These are phyloP conservation scores for Solanum hybrid DNA, from an alignment of 305 asterid species.

Conservation along the genomic window DNA sequence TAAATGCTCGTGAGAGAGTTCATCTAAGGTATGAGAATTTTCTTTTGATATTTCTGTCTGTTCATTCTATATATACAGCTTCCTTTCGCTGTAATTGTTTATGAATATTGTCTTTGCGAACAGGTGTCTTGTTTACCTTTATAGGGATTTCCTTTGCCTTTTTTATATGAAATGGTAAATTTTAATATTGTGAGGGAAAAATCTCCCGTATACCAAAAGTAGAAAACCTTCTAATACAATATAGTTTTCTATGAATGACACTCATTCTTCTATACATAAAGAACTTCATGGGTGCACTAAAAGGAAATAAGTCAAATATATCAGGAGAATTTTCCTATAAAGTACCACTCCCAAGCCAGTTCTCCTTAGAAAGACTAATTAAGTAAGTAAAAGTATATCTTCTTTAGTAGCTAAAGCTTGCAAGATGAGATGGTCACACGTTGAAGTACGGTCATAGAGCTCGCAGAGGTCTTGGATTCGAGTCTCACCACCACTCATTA, in stretches of 20 bases:
- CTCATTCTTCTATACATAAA: not conserved
- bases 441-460: too few relatives aligned
- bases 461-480: too few relatives aligned
- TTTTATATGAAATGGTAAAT: not conserved
- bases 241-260: not conserved
- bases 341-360: not conserved
- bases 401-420: too few relatives aligned
- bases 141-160: not conserved
- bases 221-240: not conserved
- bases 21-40: conserved; percentile 44
- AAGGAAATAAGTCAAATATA: not conserved
- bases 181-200: not conserved
- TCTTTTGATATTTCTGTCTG: not conserved
- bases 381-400: too few relatives aligned
- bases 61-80: not conserved
- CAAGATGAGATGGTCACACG: too few relatives aligned
- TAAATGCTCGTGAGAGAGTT: conserved; percentile 69
- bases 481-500: too few relatives aligned
- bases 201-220: not conserved
- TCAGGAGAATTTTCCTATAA: not conserved
- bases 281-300: not conserved
- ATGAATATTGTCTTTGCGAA: not conserved
- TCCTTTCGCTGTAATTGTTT: not conserved
- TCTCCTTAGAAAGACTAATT: not conserved
- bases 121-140: not conserved